Evolutionary conservation across 2,329 filamentous ascomycete species (phyloP).

Genomic region (Aspergillus puulaauensis): DNA sequence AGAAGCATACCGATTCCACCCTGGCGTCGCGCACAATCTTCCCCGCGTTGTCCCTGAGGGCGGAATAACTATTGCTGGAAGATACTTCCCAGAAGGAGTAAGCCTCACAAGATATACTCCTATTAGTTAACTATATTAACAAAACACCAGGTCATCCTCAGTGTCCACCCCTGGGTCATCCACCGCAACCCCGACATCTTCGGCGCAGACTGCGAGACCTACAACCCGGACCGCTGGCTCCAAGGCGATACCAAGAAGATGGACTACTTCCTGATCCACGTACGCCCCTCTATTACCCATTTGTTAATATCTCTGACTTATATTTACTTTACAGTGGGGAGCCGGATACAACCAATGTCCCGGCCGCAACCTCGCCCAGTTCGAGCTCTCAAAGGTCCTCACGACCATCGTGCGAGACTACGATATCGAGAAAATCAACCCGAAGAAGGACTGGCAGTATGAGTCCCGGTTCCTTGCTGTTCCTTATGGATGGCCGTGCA

Average conservation of each 20-base stretch:
- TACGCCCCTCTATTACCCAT: not conserved
- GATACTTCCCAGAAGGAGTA: constrained; percentile 29
- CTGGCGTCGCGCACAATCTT: constrained; percentile 30
- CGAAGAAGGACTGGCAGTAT: constrained; percentile 16
- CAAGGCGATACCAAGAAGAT: constrained; percentile 3
- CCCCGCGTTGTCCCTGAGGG: constrained; percentile 29
- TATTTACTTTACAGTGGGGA: constrained; percentile 26
- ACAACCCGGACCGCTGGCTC: constrained; percentile 29
- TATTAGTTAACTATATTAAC: not conserved
- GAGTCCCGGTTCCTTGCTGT: constrained; percentile 26
- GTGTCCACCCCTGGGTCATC: constrained; percentile 34
- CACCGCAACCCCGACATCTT: constrained; percentile 22
- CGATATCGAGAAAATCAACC: constrained; percentile 30
- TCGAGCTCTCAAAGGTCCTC: constrained; percentile 37
- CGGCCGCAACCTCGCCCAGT: constrained; percentile 35
- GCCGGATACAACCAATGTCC: constrained; percentile 39
- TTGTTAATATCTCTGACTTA: too few species aligned
- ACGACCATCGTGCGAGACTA: constrained; percentile 35
- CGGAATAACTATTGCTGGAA: constrained; percentile 32
- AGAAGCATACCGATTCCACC: constrained; percentile 38
- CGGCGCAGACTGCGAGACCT: constrained; percentile 23
- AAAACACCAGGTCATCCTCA: constrained; percentile 20
- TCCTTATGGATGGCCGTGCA: constrained; percentile 5
- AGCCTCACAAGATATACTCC: not conserved
- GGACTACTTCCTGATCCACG: constrained; percentile 12